A percentile compares a stretch with the other conserved stretches of the same genome.
Evolutionary conservation across 192 early-diverging fungal genomes (phyloP).

Genomic region (Rhizophlyctis rosea): DNA sequence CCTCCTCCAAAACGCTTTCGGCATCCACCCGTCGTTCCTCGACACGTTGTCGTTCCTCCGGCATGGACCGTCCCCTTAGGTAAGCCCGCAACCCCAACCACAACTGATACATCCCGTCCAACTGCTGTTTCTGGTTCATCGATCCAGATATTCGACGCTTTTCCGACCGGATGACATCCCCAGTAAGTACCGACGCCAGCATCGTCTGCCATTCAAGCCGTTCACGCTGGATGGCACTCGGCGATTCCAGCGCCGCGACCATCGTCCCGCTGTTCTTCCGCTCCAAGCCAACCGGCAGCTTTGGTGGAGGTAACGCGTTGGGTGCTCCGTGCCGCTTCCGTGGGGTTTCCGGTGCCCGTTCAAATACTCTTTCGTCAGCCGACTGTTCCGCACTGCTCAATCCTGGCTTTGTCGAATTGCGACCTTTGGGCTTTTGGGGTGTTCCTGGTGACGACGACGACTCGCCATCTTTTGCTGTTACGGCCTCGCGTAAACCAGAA

Average conservation of each 20-base stretch:
- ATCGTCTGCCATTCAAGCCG: slow-evolving; percentile 84
- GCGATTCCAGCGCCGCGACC: not conserved
- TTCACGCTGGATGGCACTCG: slow-evolving; percentile 34
- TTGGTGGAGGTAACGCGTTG: too few relatives aligned
- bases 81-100: slow-evolving; percentile 73
- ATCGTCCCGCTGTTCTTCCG: not conserved
- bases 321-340: too few relatives aligned
- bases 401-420: too few relatives aligned
- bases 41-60: slow-evolving; percentile 66
- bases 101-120: slow-evolving; percentile 51
- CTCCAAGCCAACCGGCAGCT: too few relatives aligned
- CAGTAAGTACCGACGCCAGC: slow-evolving; percentile 74
- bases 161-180: slow-evolving; percentile 82
- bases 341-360: too few relatives aligned
- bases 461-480: too few relatives aligned
- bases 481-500: too few relatives aligned
- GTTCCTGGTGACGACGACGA: too few relatives aligned
- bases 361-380: too few relatives aligned
- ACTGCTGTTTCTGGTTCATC: slow-evolving; percentile 43
- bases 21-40: slow-evolving; percentile 64
- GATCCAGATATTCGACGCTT: slow-evolving; percentile 64
- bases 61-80: slow-evolving; percentile 54
- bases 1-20: slow-evolving; percentile 51
- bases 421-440: too few relatives aligned
- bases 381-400: too few relatives aligned